These are phyloP conservation scores for Oropetium thomaeum DNA, from an alignment of 176 grass and related monocot species.

Conservation along the genomic window DNA sequence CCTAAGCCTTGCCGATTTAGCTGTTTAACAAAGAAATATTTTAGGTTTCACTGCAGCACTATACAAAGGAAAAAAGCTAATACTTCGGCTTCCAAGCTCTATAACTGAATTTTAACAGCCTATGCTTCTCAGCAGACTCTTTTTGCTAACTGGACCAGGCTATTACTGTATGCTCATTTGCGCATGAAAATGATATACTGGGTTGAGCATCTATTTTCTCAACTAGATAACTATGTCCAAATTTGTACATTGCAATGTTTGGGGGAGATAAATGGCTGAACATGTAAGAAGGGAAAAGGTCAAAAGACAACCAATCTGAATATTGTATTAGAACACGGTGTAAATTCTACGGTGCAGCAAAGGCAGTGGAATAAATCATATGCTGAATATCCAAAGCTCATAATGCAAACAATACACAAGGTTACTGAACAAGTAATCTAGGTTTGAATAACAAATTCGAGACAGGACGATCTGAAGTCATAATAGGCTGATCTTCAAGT, in stretches of 20 bases:
- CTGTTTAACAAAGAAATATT: slow-evolving; percentile 24
- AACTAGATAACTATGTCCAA: not conserved
- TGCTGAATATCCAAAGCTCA: not conserved
- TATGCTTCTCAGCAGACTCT: not conserved
- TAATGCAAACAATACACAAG: not conserved
- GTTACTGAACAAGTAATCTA: not conserved
- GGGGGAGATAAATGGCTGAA: not conserved
- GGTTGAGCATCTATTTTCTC: not conserved
- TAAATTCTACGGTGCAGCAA: not conserved
- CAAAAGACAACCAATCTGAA: no score
- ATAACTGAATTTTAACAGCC: not conserved
- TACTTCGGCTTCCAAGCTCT: not conserved
- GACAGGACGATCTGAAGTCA: not conserved
- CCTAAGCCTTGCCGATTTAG: slow-evolving; percentile 55
- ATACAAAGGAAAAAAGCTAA: not conserved
- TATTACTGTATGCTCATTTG: not conserved
- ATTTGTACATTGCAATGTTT: not conserved
- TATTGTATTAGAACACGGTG: not conserved
- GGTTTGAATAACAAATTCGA: not conserved
- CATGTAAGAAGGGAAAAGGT: not conserved
- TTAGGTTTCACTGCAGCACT: not conserved
- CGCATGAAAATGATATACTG: not conserved
- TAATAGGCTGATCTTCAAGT: not conserved
- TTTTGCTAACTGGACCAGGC: not conserved
- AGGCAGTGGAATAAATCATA: not conserved